A percentile compares a stretch with the other conserved stretches of the same genome.
phyloP scores from a whole-genome alignment of 305 asterid genomes.

The Salvia sclarea region DNA sequence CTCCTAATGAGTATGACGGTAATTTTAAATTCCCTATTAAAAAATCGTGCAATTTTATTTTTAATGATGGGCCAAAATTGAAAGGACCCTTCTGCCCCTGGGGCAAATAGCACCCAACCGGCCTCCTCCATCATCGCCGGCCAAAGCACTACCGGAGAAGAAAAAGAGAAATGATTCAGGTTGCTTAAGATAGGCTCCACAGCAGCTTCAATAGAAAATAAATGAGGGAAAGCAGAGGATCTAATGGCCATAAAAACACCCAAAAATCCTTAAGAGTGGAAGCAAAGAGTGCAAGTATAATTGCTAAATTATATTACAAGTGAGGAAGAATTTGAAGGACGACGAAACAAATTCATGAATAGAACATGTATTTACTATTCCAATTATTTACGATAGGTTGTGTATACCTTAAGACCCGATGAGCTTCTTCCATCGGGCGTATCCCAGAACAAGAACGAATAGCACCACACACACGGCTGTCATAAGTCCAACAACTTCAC shows the following conservation, averaged over 20 bases:
- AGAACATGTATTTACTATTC: slow-evolving; percentile 3
- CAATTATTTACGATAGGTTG: slow-evolving; percentile 6
- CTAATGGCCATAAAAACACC: neutral
- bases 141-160: neutral
- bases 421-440: slow-evolving; percentile 66
- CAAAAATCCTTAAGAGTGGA: neutral
- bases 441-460: slow-evolving; percentile 47
- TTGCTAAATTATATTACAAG: slow-evolving; percentile 23
- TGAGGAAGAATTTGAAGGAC: slow-evolving; percentile 3
- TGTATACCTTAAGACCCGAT: slow-evolving; percentile 42
- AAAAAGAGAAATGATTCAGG: neutral
- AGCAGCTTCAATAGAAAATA: neutral
- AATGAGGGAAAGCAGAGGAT: neutral
- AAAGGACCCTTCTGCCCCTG: too few relatives aligned
- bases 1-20: too few relatives aligned
- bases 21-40: too few relatives aligned
- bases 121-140: too few relatives aligned
- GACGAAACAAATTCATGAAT: slow-evolving; percentile 2
- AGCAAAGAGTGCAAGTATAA: neutral
- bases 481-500: slow-evolving; percentile 47
- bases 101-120: too few relatives aligned
- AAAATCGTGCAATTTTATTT: too few relatives aligned
- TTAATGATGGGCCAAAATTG: too few relatives aligned
- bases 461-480: slow-evolving; percentile 37
- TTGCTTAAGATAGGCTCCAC: neutral